Base-by-base conservation (phyloP, 1,139 yeast genomes). In the Saccharomycopsis hybrid region DNA sequence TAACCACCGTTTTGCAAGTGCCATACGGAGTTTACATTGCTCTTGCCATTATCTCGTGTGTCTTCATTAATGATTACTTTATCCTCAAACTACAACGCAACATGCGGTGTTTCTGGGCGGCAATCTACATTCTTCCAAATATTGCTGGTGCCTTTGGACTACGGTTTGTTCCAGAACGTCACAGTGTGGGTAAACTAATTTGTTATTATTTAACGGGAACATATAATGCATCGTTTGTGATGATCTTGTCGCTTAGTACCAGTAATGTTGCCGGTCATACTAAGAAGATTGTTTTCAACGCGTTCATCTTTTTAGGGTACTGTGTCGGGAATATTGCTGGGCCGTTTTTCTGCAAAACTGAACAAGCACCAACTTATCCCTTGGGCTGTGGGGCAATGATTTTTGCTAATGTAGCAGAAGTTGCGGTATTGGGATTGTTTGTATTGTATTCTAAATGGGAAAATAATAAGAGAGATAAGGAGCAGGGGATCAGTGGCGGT, bases 261-360 rank as follows among this genome's bases (percentile, higher is more conserved):
- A 30, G 72, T 46, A 84, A 84, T 59, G 76, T 80, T 7, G 83
- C 88, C 2, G 92, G 92, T 18, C 80, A 79, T 58, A 81, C 88
- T 18, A 83, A 83, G 64, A 78, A 82, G 61, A 66, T 77, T 45
- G 76, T 80, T 4, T 75, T 77, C 31, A 80, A 77, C 62, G 84
- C 85, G 1, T 60, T 79, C 32, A 73, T 74, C 41, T 73, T 83
- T 63, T 69, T 82, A 50, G 84, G 80, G 0, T 82, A 79, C 60
- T 79, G 85, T 58, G 74, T 76, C 30, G 88, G 92, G 30, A 84
- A 84, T 56, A 68, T 84, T 46, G 70, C 80, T 46, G 90, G 90
- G 0, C 89, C 90, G 2, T 88, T 82, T 61, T 73, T 83, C 44
- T 83, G 82, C 60, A 68, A 76, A 55, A 66, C 67, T 0, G 56